These are phyloP conservation scores for Kurtzmaniella quercitrusa DNA, from an alignment of 1,139 yeast genomes.

Conservation along the genomic window DNA sequence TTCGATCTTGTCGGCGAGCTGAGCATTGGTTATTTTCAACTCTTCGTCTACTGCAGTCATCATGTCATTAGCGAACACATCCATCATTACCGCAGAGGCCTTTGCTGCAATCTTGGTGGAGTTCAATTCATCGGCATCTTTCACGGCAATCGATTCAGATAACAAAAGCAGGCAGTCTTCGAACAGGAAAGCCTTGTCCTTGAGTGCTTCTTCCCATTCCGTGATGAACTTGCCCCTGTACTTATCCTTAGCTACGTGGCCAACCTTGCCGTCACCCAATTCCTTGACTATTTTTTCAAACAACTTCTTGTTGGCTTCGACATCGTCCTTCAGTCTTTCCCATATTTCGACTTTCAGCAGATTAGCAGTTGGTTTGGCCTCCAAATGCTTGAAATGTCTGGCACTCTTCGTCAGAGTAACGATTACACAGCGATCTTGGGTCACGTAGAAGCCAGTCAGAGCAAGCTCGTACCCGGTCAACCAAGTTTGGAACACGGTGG, in stretches of 20 bases:
- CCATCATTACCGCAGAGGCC: conserved; percentile 78
- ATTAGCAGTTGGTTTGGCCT: conserved; percentile 32
- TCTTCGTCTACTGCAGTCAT: conserved; percentile 86
- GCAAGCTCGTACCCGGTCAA: conserved; percentile 92
- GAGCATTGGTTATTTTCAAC: conserved; percentile 64
- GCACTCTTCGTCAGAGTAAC: conserved; percentile 88
- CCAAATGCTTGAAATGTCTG: conserved; percentile 62
- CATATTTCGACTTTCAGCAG: conserved; percentile 57
- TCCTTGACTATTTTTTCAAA: conserved; percentile 57
- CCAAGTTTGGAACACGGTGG: conserved; percentile 89
- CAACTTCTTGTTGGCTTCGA: conserved; percentile 53
- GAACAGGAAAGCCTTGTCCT: conserved; percentile 35
- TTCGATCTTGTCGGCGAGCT: conserved; percentile 74
- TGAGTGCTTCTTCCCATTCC: conserved; percentile 57
- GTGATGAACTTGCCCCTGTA: conserved; percentile 79
- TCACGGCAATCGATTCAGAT: conserved; percentile 58
- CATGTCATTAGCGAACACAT: conserved; percentile 83
- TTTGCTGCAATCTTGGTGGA: conserved; percentile 68
- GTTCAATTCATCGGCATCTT: conserved; percentile 75
- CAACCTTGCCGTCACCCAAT: conserved; percentile 45
- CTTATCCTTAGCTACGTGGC: conserved; percentile 65
- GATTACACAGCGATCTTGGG: conserved; percentile 56
- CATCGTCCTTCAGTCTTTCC: conserved; percentile 69
- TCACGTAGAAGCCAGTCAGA: conserved; percentile 72
- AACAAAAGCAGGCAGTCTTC: conserved; percentile 57